phyloP scores from a whole-genome alignment of 257 asterid species.

The Thymus quinquecostatus region DNA sequence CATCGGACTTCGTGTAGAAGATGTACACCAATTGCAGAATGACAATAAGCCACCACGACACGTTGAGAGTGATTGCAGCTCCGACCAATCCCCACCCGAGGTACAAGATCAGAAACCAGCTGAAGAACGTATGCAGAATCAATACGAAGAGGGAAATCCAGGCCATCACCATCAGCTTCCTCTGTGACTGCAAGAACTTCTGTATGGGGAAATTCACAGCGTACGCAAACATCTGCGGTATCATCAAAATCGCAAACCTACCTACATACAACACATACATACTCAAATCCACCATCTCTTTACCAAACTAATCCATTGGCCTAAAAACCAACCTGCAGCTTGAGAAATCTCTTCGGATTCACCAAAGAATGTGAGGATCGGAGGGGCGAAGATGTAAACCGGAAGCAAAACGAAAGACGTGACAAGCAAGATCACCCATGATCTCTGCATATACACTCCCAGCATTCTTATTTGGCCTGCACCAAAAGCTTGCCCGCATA shows the following conservation, averaged over 20 bases:
- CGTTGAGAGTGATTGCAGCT: conserved; percentile 68
- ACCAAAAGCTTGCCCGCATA: conserved; percentile 88
- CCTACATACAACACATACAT: conserved; percentile 44
- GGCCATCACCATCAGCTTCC: conserved; percentile 72
- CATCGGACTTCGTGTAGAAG: conserved; percentile 58
- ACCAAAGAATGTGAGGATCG: conserved; percentile 65
- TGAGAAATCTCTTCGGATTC: conserved; percentile 55
- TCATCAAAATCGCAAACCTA: conserved; percentile 70
- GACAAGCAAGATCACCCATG: conserved; percentile 72
- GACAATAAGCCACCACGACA: conserved; percentile 77
- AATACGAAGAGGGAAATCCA: conserved; percentile 61
- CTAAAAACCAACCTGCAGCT: conserved; percentile 62
- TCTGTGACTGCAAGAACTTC: conserved; percentile 81
- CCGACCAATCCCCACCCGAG: conserved; percentile 68
- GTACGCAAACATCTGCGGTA: conserved; percentile 78
- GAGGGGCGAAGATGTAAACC: conserved; percentile 65
- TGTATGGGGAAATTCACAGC: conserved; percentile 81
- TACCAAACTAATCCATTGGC: not conserved
- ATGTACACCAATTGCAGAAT: conserved; percentile 58
- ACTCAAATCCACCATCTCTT: too few species aligned
- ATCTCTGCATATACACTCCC: conserved; percentile 84
- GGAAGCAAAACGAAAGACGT: conserved; percentile 60
- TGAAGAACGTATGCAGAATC: conserved; percentile 52
- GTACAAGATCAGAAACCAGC: conserved; percentile 72
- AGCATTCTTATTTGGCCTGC: conserved; percentile 79